Conservation (phyloP, 2,329 filamentous ascomycete species). For the Didymella exigua region DNA sequence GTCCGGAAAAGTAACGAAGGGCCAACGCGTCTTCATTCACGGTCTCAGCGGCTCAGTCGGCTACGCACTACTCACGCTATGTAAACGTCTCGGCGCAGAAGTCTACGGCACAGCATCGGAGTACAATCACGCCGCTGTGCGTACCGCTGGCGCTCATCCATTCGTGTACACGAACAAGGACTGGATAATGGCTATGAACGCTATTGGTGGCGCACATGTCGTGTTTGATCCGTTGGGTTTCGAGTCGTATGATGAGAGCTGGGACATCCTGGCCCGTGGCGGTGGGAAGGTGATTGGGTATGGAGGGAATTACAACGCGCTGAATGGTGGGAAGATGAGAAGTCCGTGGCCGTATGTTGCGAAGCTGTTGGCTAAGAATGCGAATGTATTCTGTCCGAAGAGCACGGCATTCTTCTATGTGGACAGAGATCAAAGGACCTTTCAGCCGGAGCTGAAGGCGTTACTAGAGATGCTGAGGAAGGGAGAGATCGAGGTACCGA, state of each 20-base stretch:
- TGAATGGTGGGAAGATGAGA: constrained; percentile 28
- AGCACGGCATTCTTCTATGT: constrained; percentile 39
- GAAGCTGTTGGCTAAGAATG: constrained; percentile 33
- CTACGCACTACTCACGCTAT: constrained; percentile 51
- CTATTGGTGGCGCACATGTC: constrained; percentile 54
- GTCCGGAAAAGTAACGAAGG: constrained; percentile 49
- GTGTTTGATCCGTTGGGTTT: constrained; percentile 59
- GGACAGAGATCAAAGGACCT: constrained; percentile 30
- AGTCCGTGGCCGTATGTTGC: constrained; percentile 23
- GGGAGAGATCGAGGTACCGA: constrained; percentile 33
- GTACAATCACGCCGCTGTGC: constrained; percentile 53
- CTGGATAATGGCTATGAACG: constrained; percentile 56
- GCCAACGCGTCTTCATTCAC: constrained; percentile 58
- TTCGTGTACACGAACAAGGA: constrained; percentile 58
- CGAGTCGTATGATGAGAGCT: constrained; percentile 59
- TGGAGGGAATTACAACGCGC: constrained; percentile 32
- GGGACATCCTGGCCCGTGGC: constrained; percentile 49
- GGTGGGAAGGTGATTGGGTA: constrained; percentile 46
- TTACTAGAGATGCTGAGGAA: constrained; percentile 25
- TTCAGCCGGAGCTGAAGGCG: constrained; percentile 31
- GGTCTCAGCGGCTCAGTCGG: constrained; percentile 59
- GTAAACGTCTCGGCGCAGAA: constrained; percentile 52
- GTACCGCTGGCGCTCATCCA: constrained; percentile 48
- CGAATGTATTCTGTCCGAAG: constrained; percentile 31
- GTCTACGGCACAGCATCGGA: constrained; percentile 58